Evolutionary conservation across 139 green algal species (phyloP), one percentile per base, ranked within the genome.

Genomic region (Dunaliella sp.): DNA sequence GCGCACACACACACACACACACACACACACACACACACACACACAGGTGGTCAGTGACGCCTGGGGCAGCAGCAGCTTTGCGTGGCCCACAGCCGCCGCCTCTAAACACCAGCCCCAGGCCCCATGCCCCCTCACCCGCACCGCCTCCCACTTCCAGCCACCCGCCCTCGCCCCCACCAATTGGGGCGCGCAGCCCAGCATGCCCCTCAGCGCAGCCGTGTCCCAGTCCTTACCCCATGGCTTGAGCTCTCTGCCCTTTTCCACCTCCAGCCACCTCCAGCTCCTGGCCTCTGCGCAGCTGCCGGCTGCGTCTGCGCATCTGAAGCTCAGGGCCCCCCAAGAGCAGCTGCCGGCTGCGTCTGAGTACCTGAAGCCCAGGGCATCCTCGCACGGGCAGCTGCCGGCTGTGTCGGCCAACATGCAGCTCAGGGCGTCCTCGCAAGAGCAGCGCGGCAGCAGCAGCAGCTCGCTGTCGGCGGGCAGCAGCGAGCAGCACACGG

Each of bases 1-100:
- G 57, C 33, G 34, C 78, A 83, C 78, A 83, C 78, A 83, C 78
- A 83, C 78, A 83, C 78, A 65, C 35, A 28, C 78, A 83, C 22
- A 22, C 34, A 65, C 26, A 22, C 12, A 48, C 35, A 58, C 34
- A 22, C 32, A 83, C 78, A 83, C 78, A 48, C 78, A 83, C 78
- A 83, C 3, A 48, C 34, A 83, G n/a, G 31, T 57, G 32, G 48
- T 7, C 48, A 65, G 48, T 16, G 48, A 65, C 16, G 48, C 48
- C 48, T 65, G 48, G 48, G 48, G 48, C 7, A 16, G 48, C 48
- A 83, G 28, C 78, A 33, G 34, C 33, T 38, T 58, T 12, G 34
- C 78, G 38, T 48, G 34, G 26, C 78, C 78, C 3, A 3, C 16
- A 21, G 7, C 26, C 3, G 32, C 22, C 57, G 26, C 31, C 26